phyloP scores from a whole-genome alignment of 2,329 filamentous ascomycete species.

The Pochonia chlamydosporia region DNA sequence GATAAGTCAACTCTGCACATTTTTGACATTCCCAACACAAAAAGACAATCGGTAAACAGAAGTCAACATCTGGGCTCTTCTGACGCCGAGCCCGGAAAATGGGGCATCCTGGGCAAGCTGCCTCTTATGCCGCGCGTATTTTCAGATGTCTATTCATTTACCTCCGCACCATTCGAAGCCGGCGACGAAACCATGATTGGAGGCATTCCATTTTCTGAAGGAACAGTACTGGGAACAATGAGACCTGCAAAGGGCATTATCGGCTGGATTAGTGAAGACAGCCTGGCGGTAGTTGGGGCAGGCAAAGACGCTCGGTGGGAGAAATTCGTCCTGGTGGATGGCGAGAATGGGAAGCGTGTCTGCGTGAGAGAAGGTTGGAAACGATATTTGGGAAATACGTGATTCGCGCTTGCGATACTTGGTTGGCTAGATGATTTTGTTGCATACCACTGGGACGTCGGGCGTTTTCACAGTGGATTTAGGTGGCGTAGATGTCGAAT shows the following conservation, averaged over 20 bases:
- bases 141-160: slow-evolving; percentile 83
- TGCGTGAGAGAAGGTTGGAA: slow-evolving; percentile 77
- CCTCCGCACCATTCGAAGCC: slow-evolving; percentile 74
- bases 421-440: not conserved
- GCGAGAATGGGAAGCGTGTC: slow-evolving; percentile 60
- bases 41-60: slow-evolving; percentile 29
- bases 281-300: slow-evolving; percentile 70
- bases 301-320: slow-evolving; percentile 83
- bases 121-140: slow-evolving; percentile 82
- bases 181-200: slow-evolving; percentile 61
- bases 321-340: slow-evolving; percentile 69
- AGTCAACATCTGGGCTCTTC: slow-evolving; percentile 21
- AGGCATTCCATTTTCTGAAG: slow-evolving; percentile 36
- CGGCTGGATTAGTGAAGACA: slow-evolving; percentile 74
- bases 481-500: not conserved
- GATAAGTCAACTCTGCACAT: slow-evolving; percentile 96
- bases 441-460: not conserved
- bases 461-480: not conserved
- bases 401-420: not conserved
- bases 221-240: slow-evolving; percentile 42
- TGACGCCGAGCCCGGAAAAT: slow-evolving; percentile 58
- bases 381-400: slow-evolving; percentile 55
- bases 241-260: slow-evolving; percentile 75
- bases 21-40: slow-evolving; percentile 70
- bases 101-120: slow-evolving; percentile 78